Evolutionary conservation across 2,329 filamentous ascomycete species (phyloP).

Genomic region (Fusarium euwallaceae): DNA sequence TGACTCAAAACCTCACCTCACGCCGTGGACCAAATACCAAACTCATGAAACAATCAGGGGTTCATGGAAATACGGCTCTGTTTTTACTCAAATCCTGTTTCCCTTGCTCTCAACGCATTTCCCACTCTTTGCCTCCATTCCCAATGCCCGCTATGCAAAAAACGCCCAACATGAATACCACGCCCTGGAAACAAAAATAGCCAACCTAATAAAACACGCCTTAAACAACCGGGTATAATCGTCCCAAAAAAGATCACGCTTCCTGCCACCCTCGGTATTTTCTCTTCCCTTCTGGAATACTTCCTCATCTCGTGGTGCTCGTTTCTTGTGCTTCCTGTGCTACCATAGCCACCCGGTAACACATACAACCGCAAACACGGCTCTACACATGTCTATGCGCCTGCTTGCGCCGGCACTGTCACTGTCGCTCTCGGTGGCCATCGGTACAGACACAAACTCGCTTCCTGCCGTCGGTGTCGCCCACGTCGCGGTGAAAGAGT

Average conservation of each 20-base stretch:
- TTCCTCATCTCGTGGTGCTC: slow-evolving; percentile 12
- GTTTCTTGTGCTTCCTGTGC: background rate
- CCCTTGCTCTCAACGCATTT: slow-evolving; percentile 11
- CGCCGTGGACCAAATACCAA: background rate
- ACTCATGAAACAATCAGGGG: background rate
- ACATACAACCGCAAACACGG: slow-evolving; percentile 11
- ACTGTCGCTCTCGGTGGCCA: slow-evolving; percentile 29
- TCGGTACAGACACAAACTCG: slow-evolving; percentile 30
- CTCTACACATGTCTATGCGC: background rate
- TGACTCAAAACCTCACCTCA: background rate
- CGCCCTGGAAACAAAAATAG: background rate
- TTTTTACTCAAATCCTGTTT: background rate
- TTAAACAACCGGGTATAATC: slow-evolving; percentile 3
- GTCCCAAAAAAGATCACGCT: background rate
- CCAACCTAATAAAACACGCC: background rate
- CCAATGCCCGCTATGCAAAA: slow-evolving; percentile 11
- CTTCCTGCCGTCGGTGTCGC: slow-evolving; percentile 31
- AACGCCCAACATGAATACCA: background rate
- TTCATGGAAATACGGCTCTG: background rate
- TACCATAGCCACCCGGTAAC: slow-evolving; percentile 18
- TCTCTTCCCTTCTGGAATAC: background rate
- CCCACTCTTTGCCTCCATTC: slow-evolving; percentile 13
- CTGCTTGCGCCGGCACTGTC: slow-evolving; percentile 14
- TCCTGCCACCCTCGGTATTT: background rate
- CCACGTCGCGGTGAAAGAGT: slow-evolving; percentile 43